A percentile compares a stretch with the other conserved stretches of the same genome.
These are phyloP conservation scores for Acer saccharum DNA, from an alignment of 345 rosid genomes.

Conservation along the genomic window DNA sequence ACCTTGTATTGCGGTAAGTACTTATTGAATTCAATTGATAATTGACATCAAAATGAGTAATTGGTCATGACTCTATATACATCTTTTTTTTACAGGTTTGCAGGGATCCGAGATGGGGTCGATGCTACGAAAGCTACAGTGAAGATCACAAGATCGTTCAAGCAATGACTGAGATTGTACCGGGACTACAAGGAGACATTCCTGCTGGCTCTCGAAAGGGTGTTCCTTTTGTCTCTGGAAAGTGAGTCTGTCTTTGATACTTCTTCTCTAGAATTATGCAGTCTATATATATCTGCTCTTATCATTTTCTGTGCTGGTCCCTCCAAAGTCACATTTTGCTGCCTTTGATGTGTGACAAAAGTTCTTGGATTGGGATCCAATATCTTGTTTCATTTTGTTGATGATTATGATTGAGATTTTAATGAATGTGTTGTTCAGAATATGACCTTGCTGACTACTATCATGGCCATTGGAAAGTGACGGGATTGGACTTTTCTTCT, in stretches of 20 bases:
- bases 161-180: conserved; percentile 69
- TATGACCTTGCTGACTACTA: background rate
- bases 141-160: conserved; percentile 73
- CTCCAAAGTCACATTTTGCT: too few relatives aligned
- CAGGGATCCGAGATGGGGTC: conserved; percentile 52
- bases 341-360: background rate
- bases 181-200: conserved; percentile 81
- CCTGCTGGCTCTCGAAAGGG: conserved; percentile 58
- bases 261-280: background rate
- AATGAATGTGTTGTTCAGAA: background rate
- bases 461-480: background rate
- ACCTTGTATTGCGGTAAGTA: conserved; percentile 84
- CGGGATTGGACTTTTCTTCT: too few relatives aligned
- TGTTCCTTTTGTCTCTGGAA: conserved; percentile 62
- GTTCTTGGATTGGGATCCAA: background rate
- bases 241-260: conserved; percentile 42
- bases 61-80: background rate
- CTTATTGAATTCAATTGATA: background rate
- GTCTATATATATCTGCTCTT: background rate
- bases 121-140: too few relatives aligned
- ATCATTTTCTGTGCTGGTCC: too few relatives aligned
- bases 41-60: background rate
- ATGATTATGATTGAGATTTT: background rate
- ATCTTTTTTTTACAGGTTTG: conserved; percentile 55
- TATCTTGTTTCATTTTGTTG: too few relatives aligned